phyloP scores from a whole-genome alignment of 495 filamentous ascomycete genomes.

The Aspergillus carlsbadensis region DNA sequence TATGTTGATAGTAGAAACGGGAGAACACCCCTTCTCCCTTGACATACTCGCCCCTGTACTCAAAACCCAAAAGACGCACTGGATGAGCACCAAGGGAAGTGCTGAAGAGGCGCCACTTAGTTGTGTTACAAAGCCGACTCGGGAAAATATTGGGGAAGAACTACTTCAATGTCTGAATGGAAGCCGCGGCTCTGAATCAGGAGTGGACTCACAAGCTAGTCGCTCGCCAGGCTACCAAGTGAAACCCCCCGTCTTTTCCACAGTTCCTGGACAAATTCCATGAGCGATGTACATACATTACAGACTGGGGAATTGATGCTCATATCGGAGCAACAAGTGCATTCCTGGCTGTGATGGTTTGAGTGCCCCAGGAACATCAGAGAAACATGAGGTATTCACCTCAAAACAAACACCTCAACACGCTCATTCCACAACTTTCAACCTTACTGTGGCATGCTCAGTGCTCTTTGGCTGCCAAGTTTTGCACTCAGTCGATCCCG shows the following conservation, averaged over 20 bases:
- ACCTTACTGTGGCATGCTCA: slow-evolving; percentile 16
- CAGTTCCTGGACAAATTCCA: too few relatives aligned
- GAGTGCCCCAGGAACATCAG: slow-evolving; percentile 14
- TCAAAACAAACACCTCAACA: slow-evolving; percentile 21
- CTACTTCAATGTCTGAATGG: not conserved
- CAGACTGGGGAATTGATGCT: not conserved
- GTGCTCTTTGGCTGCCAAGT: not conserved
- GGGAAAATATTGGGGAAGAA: too few relatives aligned
- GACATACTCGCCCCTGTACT: slow-evolving; percentile 16
- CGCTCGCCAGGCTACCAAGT: not conserved
- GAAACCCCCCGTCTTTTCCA: not conserved
- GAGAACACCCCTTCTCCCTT: slow-evolving; percentile 18
- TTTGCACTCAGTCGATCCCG: slow-evolving; percentile 1
- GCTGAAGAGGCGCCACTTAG: too few relatives aligned
- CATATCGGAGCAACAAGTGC: slow-evolving; percentile 7
- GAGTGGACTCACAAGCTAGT: not conserved
- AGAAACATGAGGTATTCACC: slow-evolving; percentile 19
- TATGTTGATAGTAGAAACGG: slow-evolving; percentile 1
- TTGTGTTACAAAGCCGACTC: too few relatives aligned
- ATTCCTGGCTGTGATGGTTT: slow-evolving; percentile 14
- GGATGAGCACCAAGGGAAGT: not conserved
- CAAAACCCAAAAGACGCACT: not conserved
- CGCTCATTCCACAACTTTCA: slow-evolving; percentile 17
- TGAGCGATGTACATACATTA: too few relatives aligned
- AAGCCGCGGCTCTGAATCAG: not conserved